Evolutionary conservation across 495 filamentous ascomycete species (phyloP), one percentile per base, ranked within the genome.

Genomic region (Astrocystis sublimbata): DNA sequence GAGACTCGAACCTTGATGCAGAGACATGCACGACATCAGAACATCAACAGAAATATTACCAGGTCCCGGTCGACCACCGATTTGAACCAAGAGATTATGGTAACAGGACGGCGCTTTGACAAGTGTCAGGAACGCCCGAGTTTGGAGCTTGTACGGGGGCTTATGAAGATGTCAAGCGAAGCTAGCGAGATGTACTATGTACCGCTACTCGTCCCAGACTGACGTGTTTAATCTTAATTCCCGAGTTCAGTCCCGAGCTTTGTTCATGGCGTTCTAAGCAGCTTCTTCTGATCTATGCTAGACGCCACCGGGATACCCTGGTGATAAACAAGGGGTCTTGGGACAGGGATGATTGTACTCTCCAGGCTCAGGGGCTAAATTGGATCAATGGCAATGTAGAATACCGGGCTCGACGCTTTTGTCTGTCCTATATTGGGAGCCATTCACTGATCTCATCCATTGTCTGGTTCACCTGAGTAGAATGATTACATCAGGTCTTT

Each of bases 261-360:
- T 55, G 13, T 23, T 33, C 19, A 7, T 23, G 26, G 35, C 35
- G 9, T 19, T 23, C 30, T 8, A 12, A 55, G 21, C 35, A 28
- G 23, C 40, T 57, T 31, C 36, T 56, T 57, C n/a, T 24, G 26
- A 57, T 57, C 40, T 45, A 33, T 49, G n/a, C 49, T n/a, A 26
- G 6, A n/a, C n/a, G n/a, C n/a, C n/a, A n/a, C n/a, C 23, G 30
- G 13, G 38, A 40, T 21, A 45, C 54, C 54, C 54, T 57, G 40
- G 54, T 19, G 43, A 33, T 33, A 6, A 15, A 1, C 6, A 45
- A 45, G 54, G 53, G 54, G 54, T 21, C 17, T 43, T 17, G 15
- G 2, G 45, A 33, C 54, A 57, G 26, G 54, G 54, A 45, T 57
- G 19, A 23, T 17, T 10, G 10, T 24, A 6, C 42, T 38, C 42